Conservation (phyloP, 2,329 filamentous ascomycete genomes). For the Ophiosphaerella narmari region DNA sequence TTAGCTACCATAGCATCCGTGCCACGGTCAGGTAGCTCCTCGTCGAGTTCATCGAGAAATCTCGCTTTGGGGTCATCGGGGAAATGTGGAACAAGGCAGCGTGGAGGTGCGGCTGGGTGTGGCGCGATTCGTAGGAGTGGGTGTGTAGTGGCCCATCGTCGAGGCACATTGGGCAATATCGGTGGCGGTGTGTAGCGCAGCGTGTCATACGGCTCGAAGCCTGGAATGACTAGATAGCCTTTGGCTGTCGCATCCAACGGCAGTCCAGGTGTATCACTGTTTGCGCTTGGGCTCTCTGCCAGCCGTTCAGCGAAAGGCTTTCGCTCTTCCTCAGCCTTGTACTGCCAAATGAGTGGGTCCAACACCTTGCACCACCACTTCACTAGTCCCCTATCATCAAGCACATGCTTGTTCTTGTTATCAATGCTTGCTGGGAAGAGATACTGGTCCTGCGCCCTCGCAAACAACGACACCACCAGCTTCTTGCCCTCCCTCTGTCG, state of each 20-base stretch:
- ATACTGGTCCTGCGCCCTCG: conserved; percentile 89
- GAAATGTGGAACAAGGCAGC: conserved; percentile 86
- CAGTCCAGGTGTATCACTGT: conserved; percentile 16
- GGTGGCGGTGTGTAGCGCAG: conserved; percentile 73
- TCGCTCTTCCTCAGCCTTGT: conserved; percentile 50
- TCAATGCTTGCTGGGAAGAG: conserved; percentile 91
- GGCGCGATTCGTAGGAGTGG: conserved; percentile 76
- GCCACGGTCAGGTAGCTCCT: conserved; percentile 68
- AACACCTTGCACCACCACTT: conserved; percentile 95
- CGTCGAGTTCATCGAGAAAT: conserved; percentile 86
- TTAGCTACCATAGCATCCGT: conserved; percentile 39
- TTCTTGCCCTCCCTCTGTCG: conserved; percentile 68
- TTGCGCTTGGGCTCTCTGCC: conserved; percentile 29
- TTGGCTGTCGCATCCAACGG: conserved; percentile 54
- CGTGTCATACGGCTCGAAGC: conserved; percentile 80
- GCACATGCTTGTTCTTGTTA: conserved; percentile 82
- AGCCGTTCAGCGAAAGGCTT: conserved; percentile 38
- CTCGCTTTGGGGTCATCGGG: conserved; percentile 95
- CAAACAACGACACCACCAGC: conserved; percentile 86
- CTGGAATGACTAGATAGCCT: conserved; percentile 85
- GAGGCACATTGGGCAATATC: conserved; percentile 44
- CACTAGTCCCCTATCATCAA: conserved; percentile 87
- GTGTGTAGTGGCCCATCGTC: conserved; percentile 64
- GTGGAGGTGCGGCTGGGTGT: conserved; percentile 69
- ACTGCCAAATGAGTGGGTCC: conserved; percentile 69